Conservation (phyloP, 495 filamentous ascomycete species). For the Aspergillus affinis region DNA sequence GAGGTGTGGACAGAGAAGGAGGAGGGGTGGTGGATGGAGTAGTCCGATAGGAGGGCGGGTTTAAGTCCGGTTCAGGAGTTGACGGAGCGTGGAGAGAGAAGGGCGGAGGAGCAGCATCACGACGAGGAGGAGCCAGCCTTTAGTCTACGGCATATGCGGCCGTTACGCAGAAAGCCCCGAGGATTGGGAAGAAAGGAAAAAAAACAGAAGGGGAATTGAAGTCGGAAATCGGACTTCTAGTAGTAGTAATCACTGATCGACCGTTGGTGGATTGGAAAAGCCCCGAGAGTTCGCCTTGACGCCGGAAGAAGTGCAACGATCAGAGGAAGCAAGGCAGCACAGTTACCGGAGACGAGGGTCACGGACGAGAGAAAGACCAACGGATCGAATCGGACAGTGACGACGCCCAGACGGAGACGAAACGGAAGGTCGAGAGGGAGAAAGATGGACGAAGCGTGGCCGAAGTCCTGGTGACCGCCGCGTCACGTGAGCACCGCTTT, state of each 20-base stretch:
- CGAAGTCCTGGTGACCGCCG: no score
- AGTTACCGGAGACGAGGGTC: background rate
- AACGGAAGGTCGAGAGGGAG: background rate
- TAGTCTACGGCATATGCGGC: constrained; percentile 44
- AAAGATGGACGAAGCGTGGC: background rate
- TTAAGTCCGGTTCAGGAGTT: constrained; percentile 32
- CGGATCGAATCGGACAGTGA: background rate
- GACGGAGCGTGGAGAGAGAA: constrained; percentile 32
- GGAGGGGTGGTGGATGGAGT: constrained; percentile 15
- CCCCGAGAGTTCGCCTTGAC: background rate
- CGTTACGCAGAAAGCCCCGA: constrained; percentile 26
- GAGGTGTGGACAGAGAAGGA: constrained; percentile 1
- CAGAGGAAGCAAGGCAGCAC: background rate
- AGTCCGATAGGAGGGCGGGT: constrained; percentile 15
- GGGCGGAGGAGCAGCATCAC: constrained; percentile 44
- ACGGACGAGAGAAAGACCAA: background rate
- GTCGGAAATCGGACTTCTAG: background rate
- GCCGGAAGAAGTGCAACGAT: background rate
- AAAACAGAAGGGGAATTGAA: background rate
- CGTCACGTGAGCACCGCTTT: background rate
- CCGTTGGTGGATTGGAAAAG: background rate
- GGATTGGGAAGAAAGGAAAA: background rate
- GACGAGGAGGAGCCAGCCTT: constrained; percentile 48
- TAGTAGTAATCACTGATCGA: background rate
- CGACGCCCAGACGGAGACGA: background rate